phyloP scores from a whole-genome alignment of 164 flowering plant genomes.

The Annona cherimola region DNA sequence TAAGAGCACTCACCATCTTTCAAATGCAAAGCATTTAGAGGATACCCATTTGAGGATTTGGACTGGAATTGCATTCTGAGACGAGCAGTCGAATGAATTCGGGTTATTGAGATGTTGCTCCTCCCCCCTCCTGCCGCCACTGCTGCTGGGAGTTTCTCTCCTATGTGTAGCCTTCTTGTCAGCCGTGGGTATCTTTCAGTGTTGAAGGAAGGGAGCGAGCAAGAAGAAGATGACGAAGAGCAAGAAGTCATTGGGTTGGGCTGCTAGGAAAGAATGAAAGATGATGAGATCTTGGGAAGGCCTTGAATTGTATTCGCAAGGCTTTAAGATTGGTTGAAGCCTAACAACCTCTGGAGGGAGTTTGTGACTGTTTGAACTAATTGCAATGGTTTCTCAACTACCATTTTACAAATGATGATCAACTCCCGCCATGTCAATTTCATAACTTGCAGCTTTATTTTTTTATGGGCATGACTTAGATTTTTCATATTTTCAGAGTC shows the following conservation, averaged over 20 bases:
- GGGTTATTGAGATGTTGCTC: conserved; percentile 24
- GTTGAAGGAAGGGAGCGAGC: conserved; percentile 22
- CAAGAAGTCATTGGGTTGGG: conserved; percentile 26
- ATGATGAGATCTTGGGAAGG: background rate
- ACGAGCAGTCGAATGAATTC: conserved; percentile 17
- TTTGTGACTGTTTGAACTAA: background rate
- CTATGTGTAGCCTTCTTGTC: background rate
- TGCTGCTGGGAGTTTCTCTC: background rate
- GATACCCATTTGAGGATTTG: conserved; percentile 64
- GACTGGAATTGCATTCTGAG: conserved; percentile 33
- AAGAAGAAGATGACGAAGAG: conserved; percentile 15
- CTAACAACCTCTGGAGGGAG: background rate
- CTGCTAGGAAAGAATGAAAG: background rate
- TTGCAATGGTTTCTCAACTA: background rate
- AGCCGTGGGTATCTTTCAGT: conserved; percentile 11
- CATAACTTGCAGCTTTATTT: background rate
- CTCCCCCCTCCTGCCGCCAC: conserved; percentile 1
- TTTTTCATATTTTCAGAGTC: background rate
- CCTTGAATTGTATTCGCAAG: background rate
- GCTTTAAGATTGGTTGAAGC: background rate
- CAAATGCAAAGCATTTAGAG: conserved; percentile 44
- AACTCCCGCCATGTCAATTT: background rate
- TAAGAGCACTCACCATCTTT: conserved; percentile 43
- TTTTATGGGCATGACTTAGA: background rate
- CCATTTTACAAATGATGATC: background rate